Conservation (phyloP, 2,329 filamentous ascomycete species). For the Cercospora canescens region DNA sequence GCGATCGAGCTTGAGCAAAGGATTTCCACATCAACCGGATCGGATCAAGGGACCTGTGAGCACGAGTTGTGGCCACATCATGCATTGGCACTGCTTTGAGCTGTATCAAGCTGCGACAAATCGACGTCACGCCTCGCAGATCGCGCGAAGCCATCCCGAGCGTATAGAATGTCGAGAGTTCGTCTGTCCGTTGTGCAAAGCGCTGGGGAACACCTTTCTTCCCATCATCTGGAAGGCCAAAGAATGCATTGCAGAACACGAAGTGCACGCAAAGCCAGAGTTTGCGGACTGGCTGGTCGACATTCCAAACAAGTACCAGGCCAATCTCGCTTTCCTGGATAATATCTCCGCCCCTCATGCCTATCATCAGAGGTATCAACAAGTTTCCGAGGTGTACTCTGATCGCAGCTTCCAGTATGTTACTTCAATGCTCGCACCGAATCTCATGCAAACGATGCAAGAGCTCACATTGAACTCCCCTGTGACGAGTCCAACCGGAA, state of each 20-base stretch:
- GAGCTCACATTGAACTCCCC: conserved; percentile 29
- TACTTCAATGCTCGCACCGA: conserved; percentile 30
- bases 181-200: conserved; percentile 95
- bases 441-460: conserved; percentile 32
- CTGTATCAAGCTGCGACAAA: conserved; percentile 82
- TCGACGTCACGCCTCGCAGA: conserved; percentile 84
- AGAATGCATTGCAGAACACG: conserved; percentile 74
- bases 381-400: conserved; percentile 28
- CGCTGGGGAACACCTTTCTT: conserved; percentile 89
- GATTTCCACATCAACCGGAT: conserved; percentile 68
- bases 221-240: conserved; percentile 95
- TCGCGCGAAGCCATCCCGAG: conserved; percentile 92
- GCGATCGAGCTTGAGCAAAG: conserved; percentile 82
- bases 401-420: conserved; percentile 31
- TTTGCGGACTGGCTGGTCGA: conserved; percentile 68
- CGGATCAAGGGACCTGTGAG: conserved; percentile 74
- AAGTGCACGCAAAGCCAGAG: conserved; percentile 51
- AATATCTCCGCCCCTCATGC: conserved; percentile 38
- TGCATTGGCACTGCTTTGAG: conserved; percentile 97
- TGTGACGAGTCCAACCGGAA: conserved; percentile 14
- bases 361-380: conserved; percentile 34
- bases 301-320: conserved; percentile 54
- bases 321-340: conserved; percentile 49
- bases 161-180: conserved; percentile 79
- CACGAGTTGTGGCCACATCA: conserved; percentile 93